Percentiles rank a stretch among this genome's conserved stretches.
Conservation (phyloP, 1,139 yeast species). For the Suhomyces yuchorum region DNA sequence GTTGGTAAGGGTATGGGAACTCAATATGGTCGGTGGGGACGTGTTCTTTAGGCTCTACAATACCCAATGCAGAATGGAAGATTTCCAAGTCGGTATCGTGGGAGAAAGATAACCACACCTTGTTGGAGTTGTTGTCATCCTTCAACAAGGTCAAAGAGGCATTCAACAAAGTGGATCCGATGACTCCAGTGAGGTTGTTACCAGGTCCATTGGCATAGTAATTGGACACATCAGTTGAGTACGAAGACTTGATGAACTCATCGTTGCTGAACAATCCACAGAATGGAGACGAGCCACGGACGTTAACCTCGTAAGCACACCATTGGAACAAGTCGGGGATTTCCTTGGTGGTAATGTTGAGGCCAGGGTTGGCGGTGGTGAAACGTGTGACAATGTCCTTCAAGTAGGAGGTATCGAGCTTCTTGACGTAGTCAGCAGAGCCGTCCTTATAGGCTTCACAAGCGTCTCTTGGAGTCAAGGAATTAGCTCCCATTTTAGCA, state of each 20-base stretch:
- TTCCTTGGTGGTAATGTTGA: constrained; percentile 39
- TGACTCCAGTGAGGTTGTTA: constrained; percentile 40
- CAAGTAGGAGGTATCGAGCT: constrained; percentile 23
- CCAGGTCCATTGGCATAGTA: constrained; percentile 57
- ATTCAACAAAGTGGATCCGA: constrained; percentile 51
- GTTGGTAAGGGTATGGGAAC: constrained; percentile 31
- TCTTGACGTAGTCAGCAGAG: constrained; percentile 14
- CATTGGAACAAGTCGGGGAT: constrained; percentile 41
- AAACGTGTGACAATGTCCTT: constrained; percentile 23
- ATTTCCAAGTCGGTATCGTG: constrained; percentile 36
- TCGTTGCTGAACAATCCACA: constrained; percentile 55
- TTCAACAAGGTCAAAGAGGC: constrained; percentile 50
- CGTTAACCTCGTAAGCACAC: constrained; percentile 59
- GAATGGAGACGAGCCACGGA: constrained; percentile 48
- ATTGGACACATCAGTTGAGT: constrained; percentile 45
- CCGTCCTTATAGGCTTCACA: constrained; percentile 23
- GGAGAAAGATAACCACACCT: constrained; percentile 31
- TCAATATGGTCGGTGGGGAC: constrained; percentile 28
- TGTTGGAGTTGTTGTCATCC: constrained; percentile 24
- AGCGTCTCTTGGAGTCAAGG: constrained; percentile 32
- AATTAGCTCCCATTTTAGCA: constrained; percentile 30
- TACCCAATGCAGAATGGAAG: constrained; percentile 29
- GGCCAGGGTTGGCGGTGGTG: constrained; percentile 25
- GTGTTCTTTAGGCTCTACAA: constrained; percentile 23
- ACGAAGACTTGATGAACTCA: constrained; percentile 48